Evolutionary conservation across 2,329 filamentous ascomycete species (phyloP).

Genomic region (Chaetomium sp.): DNA sequence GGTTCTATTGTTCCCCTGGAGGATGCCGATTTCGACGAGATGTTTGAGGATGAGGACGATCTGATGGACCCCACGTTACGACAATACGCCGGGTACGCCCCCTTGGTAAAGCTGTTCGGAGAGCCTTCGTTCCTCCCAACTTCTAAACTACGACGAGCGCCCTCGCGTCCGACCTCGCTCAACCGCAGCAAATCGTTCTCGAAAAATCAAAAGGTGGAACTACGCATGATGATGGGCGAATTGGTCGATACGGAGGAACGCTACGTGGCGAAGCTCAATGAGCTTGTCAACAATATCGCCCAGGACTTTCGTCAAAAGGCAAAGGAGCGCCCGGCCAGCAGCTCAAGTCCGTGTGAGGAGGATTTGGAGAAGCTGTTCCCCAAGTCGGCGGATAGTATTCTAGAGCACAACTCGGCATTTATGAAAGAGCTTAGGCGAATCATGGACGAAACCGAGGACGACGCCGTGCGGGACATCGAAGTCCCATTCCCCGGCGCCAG

Average conservation of each 20-base stretch:
- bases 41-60: constrained; percentile 58
- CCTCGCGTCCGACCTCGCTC: constrained; percentile 76
- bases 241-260: constrained; percentile 88
- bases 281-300: constrained; percentile 74
- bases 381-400: constrained; percentile 68
- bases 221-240: constrained; percentile 84
- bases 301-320: constrained; percentile 71
- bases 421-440: constrained; percentile 67
- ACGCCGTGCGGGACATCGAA: constrained; percentile 71
- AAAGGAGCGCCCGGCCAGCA: constrained; percentile 49
- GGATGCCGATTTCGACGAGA: constrained; percentile 52
- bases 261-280: constrained; percentile 82
- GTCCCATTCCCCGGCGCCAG: constrained; percentile 37
- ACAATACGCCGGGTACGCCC: constrained; percentile 71
- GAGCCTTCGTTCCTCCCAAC: constrained; percentile 83
- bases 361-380: constrained; percentile 77
- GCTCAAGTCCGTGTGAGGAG: constrained; percentile 63
- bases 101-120: constrained; percentile 72
- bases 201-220: constrained; percentile 72
- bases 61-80: constrained; percentile 56
- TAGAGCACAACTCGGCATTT: constrained; percentile 76
- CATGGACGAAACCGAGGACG: constrained; percentile 77
- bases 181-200: constrained; percentile 73
- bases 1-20: constrained; percentile 65
- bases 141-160: constrained; percentile 73